Conservation (phyloP, 306 rosid species). For the Cyamopsis tetragonoloba region DNA sequence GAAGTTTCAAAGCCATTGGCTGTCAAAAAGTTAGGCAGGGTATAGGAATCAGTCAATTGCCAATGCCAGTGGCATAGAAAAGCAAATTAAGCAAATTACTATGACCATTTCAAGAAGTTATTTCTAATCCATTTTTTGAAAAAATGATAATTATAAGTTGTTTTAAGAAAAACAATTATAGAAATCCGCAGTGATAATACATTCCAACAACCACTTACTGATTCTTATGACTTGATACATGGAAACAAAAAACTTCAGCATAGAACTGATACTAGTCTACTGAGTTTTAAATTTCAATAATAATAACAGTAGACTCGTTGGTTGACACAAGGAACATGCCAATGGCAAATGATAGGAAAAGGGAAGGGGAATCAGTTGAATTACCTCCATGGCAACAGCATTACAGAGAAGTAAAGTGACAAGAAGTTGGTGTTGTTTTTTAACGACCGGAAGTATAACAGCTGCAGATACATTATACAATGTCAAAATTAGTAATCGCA, state of each 20-base stretch:
- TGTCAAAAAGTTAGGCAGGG: conserved; percentile 26
- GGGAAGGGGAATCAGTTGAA: neutral
- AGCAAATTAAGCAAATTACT: neutral
- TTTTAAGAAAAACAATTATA: neutral
- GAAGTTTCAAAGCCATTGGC: conserved; percentile 38
- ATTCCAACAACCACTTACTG: neutral
- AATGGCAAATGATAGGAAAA: no score
- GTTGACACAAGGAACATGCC: no score
- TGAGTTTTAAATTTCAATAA: no score
- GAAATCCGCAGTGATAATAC: neutral
- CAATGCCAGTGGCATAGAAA: no score
- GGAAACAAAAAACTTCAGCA: neutral
- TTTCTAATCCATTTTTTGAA: conserved; percentile 30
- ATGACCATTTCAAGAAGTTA: neutral
- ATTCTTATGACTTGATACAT: neutral
- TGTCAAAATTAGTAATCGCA: no score
- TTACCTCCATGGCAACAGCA: conserved; percentile 94
- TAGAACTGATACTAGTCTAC: neutral
- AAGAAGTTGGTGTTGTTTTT: conserved; percentile 96
- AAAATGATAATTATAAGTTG: neutral
- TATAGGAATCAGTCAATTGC: conserved; percentile 22
- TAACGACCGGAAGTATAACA: conserved; percentile 79
- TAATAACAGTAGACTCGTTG: no score
- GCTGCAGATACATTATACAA: conserved; percentile 39
- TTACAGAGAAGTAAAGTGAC: conserved; percentile 92